Percentiles rank a stretch among this genome's conserved stretches.
These are phyloP conservation scores for Populus hybrid DNA, from an alignment of 441 rosid genomes.

Conservation along the genomic window DNA sequence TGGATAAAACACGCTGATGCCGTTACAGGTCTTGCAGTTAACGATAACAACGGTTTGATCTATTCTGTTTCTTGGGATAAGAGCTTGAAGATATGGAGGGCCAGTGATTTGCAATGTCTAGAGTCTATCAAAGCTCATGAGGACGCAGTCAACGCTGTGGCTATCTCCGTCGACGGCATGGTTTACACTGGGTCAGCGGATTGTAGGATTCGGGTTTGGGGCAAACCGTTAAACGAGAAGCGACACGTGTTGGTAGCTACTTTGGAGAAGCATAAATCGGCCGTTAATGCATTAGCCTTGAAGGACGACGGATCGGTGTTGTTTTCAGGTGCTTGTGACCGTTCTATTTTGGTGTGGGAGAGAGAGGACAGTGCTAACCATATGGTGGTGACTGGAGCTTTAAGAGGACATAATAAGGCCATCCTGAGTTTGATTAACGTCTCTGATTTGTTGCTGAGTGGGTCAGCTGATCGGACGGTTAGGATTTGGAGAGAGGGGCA, in stretches of 20 bases:
- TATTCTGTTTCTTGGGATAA: conserved; percentile 94
- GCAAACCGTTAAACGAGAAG: conserved; percentile 45
- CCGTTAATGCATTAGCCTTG: conserved; percentile 77
- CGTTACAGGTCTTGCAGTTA: conserved; percentile 65
- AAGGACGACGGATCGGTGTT: conserved; percentile 67
- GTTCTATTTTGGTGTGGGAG: conserved; percentile 91
- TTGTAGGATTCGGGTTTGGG: conserved; percentile 73
- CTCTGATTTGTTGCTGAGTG: conserved; percentile 59
- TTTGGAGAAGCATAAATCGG: conserved; percentile 78
- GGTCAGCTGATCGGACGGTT: conserved; percentile 84
- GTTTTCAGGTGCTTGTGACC: conserved; percentile 93
- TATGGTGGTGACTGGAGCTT: conserved; percentile 74
- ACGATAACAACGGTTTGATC: conserved; percentile 39
- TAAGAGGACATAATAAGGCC: conserved; percentile 80
- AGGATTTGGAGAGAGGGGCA: conserved; percentile 71
- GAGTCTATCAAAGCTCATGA: conserved; percentile 74
- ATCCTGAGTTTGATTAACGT: conserved; percentile 57
- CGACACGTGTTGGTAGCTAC: conserved; percentile 54
- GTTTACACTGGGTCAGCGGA: conserved; percentile 92
- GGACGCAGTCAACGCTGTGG: conserved; percentile 79
- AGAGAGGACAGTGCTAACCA: conserved; percentile 71
- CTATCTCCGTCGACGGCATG: conserved; percentile 56
- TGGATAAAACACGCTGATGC: conserved; percentile 97
- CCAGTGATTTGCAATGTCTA: conserved; percentile 61
- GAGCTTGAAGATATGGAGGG: conserved; percentile 75